Conservation (phyloP, 352 stramenopile species). For the Pythium sukuiense region DNA sequence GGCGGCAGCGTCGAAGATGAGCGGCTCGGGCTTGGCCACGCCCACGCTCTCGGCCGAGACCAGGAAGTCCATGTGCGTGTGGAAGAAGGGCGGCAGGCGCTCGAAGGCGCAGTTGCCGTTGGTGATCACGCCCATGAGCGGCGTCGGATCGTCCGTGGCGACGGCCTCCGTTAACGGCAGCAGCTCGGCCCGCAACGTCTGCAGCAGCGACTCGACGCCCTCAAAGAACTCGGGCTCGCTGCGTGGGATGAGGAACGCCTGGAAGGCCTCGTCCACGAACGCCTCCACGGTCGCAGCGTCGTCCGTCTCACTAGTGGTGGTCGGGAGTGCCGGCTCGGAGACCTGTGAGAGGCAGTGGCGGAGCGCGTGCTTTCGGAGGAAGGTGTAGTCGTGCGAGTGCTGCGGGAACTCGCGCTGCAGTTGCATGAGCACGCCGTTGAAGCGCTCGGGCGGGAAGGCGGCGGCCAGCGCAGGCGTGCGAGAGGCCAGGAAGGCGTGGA, state of each 20-base stretch:
- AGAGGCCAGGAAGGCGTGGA: constrained; percentile 48
- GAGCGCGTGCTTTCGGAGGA: constrained; percentile 60
- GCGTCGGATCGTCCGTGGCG: neutral
- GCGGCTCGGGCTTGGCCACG: constrained; percentile 40
- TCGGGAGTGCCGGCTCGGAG: constrained; percentile 19
- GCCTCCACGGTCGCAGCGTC: constrained; percentile 26
- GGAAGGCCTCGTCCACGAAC: constrained; percentile 55
- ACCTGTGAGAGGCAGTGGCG: constrained; percentile 39
- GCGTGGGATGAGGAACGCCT: constrained; percentile 54
- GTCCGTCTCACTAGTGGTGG: neutral
- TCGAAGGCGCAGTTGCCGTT: constrained; percentile 68
- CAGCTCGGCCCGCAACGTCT: constrained; percentile 36
- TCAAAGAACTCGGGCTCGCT: constrained; percentile 65
- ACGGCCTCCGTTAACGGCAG: neutral
- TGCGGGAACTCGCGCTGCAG: constrained; percentile 47
- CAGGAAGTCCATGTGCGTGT: constrained; percentile 44
- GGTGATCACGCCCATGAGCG: constrained; percentile 60
- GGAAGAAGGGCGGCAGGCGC: constrained; percentile 46
- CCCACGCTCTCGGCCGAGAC: constrained; percentile 57
- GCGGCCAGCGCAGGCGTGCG: constrained; percentile 34
- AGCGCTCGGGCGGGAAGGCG: constrained; percentile 44
- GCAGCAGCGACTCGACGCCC: constrained; percentile 51
- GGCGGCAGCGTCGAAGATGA: constrained; percentile 58
- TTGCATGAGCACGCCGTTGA: constrained; percentile 38
- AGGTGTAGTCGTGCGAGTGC: constrained; percentile 68